A percentile compares a stretch with the other conserved stretches of the same genome.
Evolutionary conservation across 2,329 filamentous ascomycete species (phyloP).

Genomic region (Colletotrichum orbiculare): DNA sequence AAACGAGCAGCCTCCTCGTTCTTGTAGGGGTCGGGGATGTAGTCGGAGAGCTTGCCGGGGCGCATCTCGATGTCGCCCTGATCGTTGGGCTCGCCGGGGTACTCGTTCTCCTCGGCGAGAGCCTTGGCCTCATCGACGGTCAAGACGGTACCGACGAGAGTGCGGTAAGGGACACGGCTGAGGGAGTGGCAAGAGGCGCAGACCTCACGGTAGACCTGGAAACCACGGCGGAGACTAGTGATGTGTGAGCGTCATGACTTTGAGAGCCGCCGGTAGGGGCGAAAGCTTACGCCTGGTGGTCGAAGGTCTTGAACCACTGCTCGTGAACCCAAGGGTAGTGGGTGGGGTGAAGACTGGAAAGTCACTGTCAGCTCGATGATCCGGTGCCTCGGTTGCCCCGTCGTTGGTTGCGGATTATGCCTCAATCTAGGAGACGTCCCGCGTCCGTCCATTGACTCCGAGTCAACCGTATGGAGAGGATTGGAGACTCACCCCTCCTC

Average conservation of each 20-base stretch:
- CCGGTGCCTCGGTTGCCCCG: constrained; percentile 22
- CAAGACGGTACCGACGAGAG: constrained; percentile 89
- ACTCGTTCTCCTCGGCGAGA: constrained; percentile 97
- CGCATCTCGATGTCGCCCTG: constrained; percentile 98
- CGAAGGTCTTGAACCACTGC: constrained; percentile 94
- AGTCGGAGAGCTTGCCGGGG: constrained; percentile 97
- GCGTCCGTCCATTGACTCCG: constrained; percentile 13
- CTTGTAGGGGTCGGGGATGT: constrained; percentile 94
- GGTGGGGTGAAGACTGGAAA: constrained; percentile 84
- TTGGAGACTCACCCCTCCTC: constrained; percentile 91
- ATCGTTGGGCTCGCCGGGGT: constrained; percentile 97
- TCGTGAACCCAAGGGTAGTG: constrained; percentile 96
- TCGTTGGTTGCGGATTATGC: constrained; percentile 34
- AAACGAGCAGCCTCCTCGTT: constrained; percentile 98
- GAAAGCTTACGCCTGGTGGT: constrained; percentile 87
- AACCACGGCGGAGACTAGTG: constrained; percentile 93
- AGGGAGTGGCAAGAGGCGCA: constrained; percentile 98
- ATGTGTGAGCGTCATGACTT: constrained; percentile 30
- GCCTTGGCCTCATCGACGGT: constrained; percentile 98
- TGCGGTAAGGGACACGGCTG: constrained; percentile 90
- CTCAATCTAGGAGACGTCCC: constrained; percentile 32
- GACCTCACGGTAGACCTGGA: constrained; percentile 99
- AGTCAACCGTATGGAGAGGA: constrained; percentile 22
- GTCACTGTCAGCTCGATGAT: constrained; percentile 18
- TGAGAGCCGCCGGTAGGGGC: constrained; percentile 3